Evolutionary conservation across 305 asterid genomes (phyloP).

Genomic region (Solanum aculeatissimum): DNA sequence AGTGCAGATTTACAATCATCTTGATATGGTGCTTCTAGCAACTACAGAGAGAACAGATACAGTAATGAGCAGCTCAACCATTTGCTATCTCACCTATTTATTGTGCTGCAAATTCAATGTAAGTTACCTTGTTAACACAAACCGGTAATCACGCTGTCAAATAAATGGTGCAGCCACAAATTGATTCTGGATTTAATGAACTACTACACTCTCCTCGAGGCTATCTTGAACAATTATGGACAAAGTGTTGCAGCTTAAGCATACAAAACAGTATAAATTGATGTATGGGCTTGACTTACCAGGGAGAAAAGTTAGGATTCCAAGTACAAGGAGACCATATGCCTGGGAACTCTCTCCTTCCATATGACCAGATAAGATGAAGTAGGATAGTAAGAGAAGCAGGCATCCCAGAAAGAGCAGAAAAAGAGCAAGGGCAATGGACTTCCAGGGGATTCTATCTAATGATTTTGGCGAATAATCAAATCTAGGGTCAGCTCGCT

Average conservation of each 20-base stretch:
- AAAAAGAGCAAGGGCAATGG: constrained; percentile 65
- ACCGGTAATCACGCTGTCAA: not conserved
- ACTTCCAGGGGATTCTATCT: constrained; percentile 84
- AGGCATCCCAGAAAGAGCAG: constrained; percentile 74
- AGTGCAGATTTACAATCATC: not conserved
- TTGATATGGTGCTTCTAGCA: not conserved
- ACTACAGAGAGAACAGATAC: not conserved
- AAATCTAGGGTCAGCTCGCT: constrained; percentile 49
- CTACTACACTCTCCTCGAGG: not conserved
- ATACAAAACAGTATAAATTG: not conserved
- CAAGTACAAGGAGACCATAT: constrained; percentile 75
- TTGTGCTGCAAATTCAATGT: not conserved
- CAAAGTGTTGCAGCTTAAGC: not conserved
- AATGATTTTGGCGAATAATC: constrained; percentile 58
- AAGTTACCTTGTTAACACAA: not conserved
- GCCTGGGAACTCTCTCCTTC: constrained; percentile 82
- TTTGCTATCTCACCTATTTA: not conserved
- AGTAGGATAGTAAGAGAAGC: constrained; percentile 59
- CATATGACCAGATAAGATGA: constrained; percentile 91
- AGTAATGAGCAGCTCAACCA: not conserved
- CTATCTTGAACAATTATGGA: not conserved
- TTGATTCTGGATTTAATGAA: not conserved
- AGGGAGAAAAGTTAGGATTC: constrained; percentile 72
- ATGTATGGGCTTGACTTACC: constrained; percentile 25
- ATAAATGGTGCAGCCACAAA: not conserved